Base-by-base conservation (phyloP, 352 stramenopile genomes). In the Pythium folliculosum region DNA sequence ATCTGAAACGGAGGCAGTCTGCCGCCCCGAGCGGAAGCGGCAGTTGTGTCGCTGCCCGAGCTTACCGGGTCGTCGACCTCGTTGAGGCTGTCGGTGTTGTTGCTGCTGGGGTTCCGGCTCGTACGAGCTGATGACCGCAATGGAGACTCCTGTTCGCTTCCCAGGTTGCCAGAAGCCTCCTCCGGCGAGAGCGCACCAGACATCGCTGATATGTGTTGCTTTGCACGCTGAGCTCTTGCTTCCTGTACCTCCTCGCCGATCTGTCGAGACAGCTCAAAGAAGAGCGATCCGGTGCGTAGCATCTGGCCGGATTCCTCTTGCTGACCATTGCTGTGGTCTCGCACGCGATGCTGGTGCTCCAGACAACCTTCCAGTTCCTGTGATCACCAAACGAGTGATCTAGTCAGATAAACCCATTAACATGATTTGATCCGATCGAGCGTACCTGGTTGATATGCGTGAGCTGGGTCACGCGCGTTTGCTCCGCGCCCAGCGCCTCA, bases 241-340 rank as follows among this genome's bases (percentile, higher is more conserved):
- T 65, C 55, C 5, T 57, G 47, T 7, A 70, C 19, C 35, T 70
- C 64, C 1, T 53, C 40, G 2, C 52, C 44, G 5, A 83, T 48
- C 32, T 86, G 73, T 32, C 71, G 68, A 13, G 77, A 71, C 5
- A 86, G 71, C 65, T 86, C 77, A 27, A 69, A 82, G 53, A 86
- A 86, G 17, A 86, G 67, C 44, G 77, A 86, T 0, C 76, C 77
- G 13, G 38, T 65, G 2, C 67, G 73, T 9, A 85, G 64, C 56
- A 43, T 40, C 1, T 60, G 63, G 40, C 10, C 14, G 37, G 27
- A 32, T 5, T 47, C 4, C 13, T 67, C 59, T 2, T 69, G 60
- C 2, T 65, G 55, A 4, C 35, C 55, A 25, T 57, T 35, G 16
- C 35, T 30, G 17, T 44, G 22, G 0, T 65, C 52, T 37, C 60